Conservation (phyloP, 768 basidiomycete species). For the Lactarius psammicola region DNA sequence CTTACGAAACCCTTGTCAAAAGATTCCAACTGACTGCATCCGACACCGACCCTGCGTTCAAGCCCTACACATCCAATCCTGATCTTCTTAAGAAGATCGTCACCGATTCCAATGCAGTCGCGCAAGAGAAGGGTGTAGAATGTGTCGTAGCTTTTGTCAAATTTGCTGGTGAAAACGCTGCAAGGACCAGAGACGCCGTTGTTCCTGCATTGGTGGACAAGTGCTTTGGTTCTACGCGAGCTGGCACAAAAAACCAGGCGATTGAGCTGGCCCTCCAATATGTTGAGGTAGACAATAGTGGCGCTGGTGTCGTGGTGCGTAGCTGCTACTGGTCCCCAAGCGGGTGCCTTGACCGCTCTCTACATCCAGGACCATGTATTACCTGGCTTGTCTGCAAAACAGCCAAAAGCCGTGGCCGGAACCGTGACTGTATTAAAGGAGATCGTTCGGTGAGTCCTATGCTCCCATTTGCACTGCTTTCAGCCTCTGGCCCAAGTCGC, state of each 20-base stretch:
- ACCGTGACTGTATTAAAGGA: constrained; percentile 78
- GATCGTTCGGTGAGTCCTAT: constrained; percentile 64
- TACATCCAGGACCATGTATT: constrained; percentile 55
- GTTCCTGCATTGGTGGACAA: constrained; percentile 95
- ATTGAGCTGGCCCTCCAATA: constrained; percentile 85
- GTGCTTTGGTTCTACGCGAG: constrained; percentile 86
- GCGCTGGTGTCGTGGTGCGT: constrained; percentile 85
- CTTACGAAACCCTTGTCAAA: constrained; percentile 84
- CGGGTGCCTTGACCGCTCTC: background rate
- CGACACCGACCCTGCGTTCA: constrained; percentile 92
- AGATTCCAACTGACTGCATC: constrained; percentile 86
- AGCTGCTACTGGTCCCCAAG: constrained; percentile 28
- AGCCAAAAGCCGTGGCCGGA: constrained; percentile 89
- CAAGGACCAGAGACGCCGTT: constrained; percentile 75
- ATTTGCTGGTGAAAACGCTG: constrained; percentile 86
- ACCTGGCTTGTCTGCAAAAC: constrained; percentile 86
- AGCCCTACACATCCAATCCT: constrained; percentile 75
- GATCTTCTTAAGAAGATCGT: constrained; percentile 84
- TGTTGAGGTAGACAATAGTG: constrained; percentile 90
- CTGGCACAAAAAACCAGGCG: constrained; percentile 86
- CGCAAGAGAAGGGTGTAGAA: constrained; percentile 97
- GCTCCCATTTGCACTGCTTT: background rate
- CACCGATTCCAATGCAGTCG: constrained; percentile 91
- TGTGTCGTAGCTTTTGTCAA: constrained; percentile 83
- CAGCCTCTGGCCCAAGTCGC: background rate